Conservation (phyloP, 2,329 filamentous ascomycete species). For the Cyphellophora attinorum region DNA sequence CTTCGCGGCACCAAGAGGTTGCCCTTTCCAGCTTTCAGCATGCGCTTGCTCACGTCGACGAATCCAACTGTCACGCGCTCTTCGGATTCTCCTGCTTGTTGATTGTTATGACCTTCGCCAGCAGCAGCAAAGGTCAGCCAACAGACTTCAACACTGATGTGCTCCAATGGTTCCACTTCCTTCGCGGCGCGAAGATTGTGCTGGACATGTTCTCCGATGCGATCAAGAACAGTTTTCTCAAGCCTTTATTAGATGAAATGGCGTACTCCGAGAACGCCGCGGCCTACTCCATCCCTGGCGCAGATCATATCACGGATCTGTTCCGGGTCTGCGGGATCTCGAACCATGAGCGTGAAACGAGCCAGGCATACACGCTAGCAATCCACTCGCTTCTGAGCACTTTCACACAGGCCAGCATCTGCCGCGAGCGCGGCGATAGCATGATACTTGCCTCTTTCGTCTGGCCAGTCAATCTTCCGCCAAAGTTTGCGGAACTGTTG, state of each 20-base stretch:
- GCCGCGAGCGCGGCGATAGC: conserved; percentile 17
- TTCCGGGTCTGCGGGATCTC: conserved; percentile 19
- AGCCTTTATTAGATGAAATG: conserved; percentile 21
- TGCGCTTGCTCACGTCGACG: conserved; percentile 26
- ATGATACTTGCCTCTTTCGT: conserved; percentile 23
- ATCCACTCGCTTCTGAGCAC: conserved; percentile 23
- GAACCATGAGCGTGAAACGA: conserved; percentile 18
- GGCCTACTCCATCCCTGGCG: conserved; percentile 18
- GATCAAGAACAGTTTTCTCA: conserved; percentile 20
- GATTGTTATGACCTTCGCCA: conserved; percentile 28
- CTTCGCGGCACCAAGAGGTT: conserved; percentile 27
- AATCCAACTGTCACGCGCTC: conserved; percentile 32
- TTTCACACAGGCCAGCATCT: conserved; percentile 21
- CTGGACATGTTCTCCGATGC: conserved; percentile 21
- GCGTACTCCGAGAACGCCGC: conserved; percentile 20
- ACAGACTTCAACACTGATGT: conserved; percentile 20
- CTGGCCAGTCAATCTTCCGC: conserved; percentile 27
- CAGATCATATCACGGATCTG: conserved; percentile 20
- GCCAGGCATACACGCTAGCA: conserved; percentile 20
- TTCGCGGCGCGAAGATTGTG: conserved; percentile 22
- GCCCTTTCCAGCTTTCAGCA: conserved; percentile 25
- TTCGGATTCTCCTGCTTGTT: conserved; percentile 31
- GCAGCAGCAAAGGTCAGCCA: conserved; percentile 13
- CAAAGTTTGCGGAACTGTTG: conserved; percentile 26
- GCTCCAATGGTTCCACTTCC: conserved; percentile 22